Base-by-base conservation (phyloP, 352 stramenopile species). In the Phytophthora nicotianae region DNA sequence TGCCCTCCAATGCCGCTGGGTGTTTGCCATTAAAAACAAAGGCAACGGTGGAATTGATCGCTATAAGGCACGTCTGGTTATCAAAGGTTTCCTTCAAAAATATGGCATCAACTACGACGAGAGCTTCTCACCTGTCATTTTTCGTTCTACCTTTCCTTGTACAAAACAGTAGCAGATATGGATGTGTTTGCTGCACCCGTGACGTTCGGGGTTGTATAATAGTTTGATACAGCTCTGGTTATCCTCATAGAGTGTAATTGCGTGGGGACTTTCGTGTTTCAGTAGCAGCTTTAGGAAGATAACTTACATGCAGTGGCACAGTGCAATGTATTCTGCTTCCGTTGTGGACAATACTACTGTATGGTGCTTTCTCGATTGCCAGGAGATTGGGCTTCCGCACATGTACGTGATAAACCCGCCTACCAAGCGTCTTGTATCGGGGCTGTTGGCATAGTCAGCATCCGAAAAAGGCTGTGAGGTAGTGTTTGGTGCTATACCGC, bases 11-110 rank as follows among this genome's bases (percentile, higher is more conserved):
- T 43, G 26, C 27, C 52, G 60, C 13, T 63, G 52, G 40, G 45
- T 63, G 29, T 63, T 42, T 45, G 52, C 49, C 1, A 29, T 68
- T 1, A 68, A 68, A 35, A 55, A 54, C 50, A 67, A 57, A n/a
- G 11, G 24, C 1, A 14, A 63, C 40, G 38, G 47, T 38, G 23
- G 14, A 1, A 55, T 67, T 43, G 50, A 67, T n/a, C 58, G 23
- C 46, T 58, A 38, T 21, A 65, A 65, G 8, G 26, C 26, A 9
- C 26, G 26, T 8, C 26, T 8, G 8, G 26, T 32, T 9, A 32
- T 35, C 21, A 62, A n/a, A 50, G 52, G 29, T 0, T 58, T 62
- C 21, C 20, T 65, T 5, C 47, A 53, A 32, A 27, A 52, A 11
- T 41, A 23, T 23, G 37, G 17, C 16, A 43, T 43, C 23, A n/a